A percentile compares a stretch with the other conserved stretches of the same genome.
Evolutionary conservation across 208 protist genomes (phyloP).

Genomic region (Trypanosomatidae sp.): DNA sequence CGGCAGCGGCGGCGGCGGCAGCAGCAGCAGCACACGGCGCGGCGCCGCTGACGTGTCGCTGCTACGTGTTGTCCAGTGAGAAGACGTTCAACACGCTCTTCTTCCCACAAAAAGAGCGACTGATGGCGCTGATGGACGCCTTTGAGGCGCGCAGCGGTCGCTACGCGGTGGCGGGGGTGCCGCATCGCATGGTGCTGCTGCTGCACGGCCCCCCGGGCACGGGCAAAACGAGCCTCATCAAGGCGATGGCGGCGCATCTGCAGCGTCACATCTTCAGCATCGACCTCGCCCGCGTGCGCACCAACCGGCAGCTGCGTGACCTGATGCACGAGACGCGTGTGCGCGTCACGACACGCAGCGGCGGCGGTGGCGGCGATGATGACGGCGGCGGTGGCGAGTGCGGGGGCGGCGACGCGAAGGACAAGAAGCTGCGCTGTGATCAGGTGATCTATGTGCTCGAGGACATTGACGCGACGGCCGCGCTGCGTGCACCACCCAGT

Average conservation of each 20-base stretch:
- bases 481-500: too few species aligned
- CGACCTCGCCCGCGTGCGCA: constrained; percentile 59
- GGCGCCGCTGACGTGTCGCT: constrained; percentile 24
- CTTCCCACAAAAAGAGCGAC: constrained; percentile 67
- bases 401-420: background rate
- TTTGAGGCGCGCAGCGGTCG: constrained; percentile 71
- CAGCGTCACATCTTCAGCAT: constrained; percentile 73
- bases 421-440: too few species aligned
- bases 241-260: constrained; percentile 76
- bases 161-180: constrained; percentile 79
- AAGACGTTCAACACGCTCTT: constrained; percentile 88
- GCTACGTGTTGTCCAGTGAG: constrained; percentile 55
- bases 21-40: background rate
- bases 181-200: constrained; percentile 78
- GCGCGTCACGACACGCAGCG: too few species aligned
- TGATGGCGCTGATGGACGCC: constrained; percentile 68
- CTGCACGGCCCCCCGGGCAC: constrained; percentile 92
- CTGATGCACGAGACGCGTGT: constrained; percentile 88
- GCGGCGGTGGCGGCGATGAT: background rate
- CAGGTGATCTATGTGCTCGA: constrained; percentile 83
- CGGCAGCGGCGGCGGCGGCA: too few species aligned
- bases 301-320: constrained; percentile 74
- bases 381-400: background rate
- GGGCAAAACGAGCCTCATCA: constrained; percentile 90
- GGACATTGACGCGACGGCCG: constrained; percentile 68